Percentiles rank a stretch among this genome's conserved stretches.
Evolutionary conservation across 345 rosid species (phyloP).

Genomic region (Syzygium oleosum): DNA sequence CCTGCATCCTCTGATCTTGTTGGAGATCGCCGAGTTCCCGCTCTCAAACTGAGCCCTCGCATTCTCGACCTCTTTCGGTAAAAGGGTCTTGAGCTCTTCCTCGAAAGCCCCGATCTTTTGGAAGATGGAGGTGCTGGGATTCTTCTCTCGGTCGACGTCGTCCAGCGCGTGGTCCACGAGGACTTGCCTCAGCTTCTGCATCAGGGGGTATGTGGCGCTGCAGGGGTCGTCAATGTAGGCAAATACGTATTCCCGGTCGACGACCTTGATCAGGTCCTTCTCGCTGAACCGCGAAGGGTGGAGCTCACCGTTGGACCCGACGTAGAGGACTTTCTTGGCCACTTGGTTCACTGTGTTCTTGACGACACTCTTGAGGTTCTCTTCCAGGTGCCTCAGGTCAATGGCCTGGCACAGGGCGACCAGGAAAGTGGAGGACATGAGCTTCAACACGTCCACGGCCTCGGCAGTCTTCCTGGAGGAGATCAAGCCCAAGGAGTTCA

Average conservation of each 20-base stretch:
- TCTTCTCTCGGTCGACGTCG: conserved; percentile 50
- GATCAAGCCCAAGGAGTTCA: conserved; percentile 63
- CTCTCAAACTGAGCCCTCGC: conserved; percentile 40
- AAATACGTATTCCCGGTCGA: conserved; percentile 44
- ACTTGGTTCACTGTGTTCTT: conserved; percentile 48
- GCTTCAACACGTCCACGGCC: conserved; percentile 55
- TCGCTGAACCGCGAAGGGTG: conserved; percentile 62
- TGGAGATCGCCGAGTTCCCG: conserved; percentile 38
- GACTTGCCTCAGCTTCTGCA: conserved; percentile 56
- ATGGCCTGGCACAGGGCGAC: conserved; percentile 66
- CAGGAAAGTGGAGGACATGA: conserved; percentile 63
- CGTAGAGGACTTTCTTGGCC: conserved; percentile 37
- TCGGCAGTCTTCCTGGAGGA: conserved; percentile 57
- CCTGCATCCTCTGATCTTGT: conserved; percentile 62
- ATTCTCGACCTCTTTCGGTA: conserved; percentile 56
- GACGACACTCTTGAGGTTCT: conserved; percentile 46
- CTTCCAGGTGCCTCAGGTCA: conserved; percentile 69
- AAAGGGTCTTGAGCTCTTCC: conserved; percentile 39
- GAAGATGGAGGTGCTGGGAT: conserved; percentile 41
- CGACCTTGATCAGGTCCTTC: conserved; percentile 48
- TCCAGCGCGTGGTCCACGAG: conserved; percentile 54
- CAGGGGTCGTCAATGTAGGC: conserved; percentile 65
- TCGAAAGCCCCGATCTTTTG: conserved; percentile 54
- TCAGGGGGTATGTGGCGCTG: conserved; percentile 45
- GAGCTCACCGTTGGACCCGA: conserved; percentile 51